Evolutionary conservation across 2,329 filamentous ascomycete genomes (phyloP), one percentile per base, ranked within the genome.

Genomic region (Verticillium tricorpus): DNA sequence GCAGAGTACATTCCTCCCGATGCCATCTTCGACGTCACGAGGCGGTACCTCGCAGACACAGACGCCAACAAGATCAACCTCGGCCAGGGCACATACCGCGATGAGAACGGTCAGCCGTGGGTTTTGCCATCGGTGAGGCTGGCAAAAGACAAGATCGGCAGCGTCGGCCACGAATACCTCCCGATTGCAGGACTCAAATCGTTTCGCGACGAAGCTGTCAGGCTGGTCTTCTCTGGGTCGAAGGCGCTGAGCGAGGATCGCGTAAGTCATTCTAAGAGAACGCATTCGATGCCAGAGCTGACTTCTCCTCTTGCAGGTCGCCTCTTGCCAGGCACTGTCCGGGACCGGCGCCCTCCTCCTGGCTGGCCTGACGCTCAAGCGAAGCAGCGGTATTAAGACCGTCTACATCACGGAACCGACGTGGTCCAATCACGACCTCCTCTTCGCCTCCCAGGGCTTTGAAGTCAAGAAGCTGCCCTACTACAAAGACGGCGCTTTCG

Each of bases 281-380:
- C n/a, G 32, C 28, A 52, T 19, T 56, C 32, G 28, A 32, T 25
- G 17, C 22, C 15, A 31, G 2, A 9, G 11, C 31, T 56, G 12
- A 56, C 28, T 32, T 5, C 1, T n/a, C 7, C 11, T 2, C 11
- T 45, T 6, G 14, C 15, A 73, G 72, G 66, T 77, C n/a, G 73
- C 73, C 0, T 70, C 72, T 0, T 73, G 71, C 22, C 77, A 79
- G 34, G 70, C 75, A 0, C 64, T 79, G 7, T 78, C 77, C 0
- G 77, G 77, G 2, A 79, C 77, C 1, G 77, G 77, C 14, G 74
- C 77, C 5, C 69, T 76, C 5, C 67, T 74, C 1, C 67, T 78
- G 1, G 73, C 71, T 0, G 77, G 71, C 1, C 67, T 74, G 12
- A 66, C 71, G 3, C 64, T 78, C 3, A 67, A 64, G 17, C 68